A percentile compares a stretch with the other conserved stretches of the same genome.
These are phyloP conservation scores for Exophiala spinifera DNA, from an alignment of 2,329 filamentous ascomycete genomes.

Conservation along the genomic window DNA sequence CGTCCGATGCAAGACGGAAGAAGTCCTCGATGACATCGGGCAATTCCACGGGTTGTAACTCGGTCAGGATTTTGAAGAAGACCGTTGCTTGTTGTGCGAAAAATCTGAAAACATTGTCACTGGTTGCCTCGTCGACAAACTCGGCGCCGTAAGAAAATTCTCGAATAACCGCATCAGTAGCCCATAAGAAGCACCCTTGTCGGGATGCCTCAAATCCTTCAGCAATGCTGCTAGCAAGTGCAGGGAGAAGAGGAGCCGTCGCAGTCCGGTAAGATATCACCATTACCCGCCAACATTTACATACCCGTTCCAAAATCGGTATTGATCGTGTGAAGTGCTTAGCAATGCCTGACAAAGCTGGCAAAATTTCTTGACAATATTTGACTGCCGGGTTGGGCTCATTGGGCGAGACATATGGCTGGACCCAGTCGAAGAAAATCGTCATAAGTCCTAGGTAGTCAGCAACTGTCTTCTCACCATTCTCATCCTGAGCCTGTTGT, in stretches of 20 bases:
- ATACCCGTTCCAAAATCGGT: slow-evolving; percentile 89
- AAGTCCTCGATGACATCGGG: slow-evolving; percentile 93
- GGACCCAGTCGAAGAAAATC: slow-evolving; percentile 75
- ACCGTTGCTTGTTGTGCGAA: slow-evolving; percentile 90
- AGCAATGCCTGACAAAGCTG: slow-evolving; percentile 78
- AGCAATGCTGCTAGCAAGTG: slow-evolving; percentile 84
- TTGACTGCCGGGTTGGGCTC: slow-evolving; percentile 87
- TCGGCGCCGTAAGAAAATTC: slow-evolving; percentile 93
- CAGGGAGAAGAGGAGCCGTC: slow-evolving; percentile 78
- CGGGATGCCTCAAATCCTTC: slow-evolving; percentile 78
- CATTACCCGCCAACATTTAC: slow-evolving; percentile 95
- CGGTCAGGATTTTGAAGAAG: slow-evolving; percentile 85
- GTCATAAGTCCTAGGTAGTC: slow-evolving; percentile 91
- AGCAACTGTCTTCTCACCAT: slow-evolving; percentile 80
- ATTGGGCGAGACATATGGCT: slow-evolving; percentile 68
- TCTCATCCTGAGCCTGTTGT: slow-evolving; percentile 76
- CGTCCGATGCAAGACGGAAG: slow-evolving; percentile 88
- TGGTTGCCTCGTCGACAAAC: slow-evolving; percentile 75
- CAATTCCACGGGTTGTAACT: slow-evolving; percentile 72
- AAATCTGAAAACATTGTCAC: slow-evolving; percentile 86
- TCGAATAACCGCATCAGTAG: slow-evolving; percentile 87
- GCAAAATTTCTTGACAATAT: slow-evolving; percentile 94
- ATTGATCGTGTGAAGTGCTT: slow-evolving; percentile 82
- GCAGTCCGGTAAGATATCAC: slow-evolving; percentile 90
- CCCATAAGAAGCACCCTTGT: slow-evolving; percentile 98